These are phyloP conservation scores for Rhizoctonia solani DNA, from an alignment of 1,284 basidiomycete genomes.

Conservation along the genomic window DNA sequence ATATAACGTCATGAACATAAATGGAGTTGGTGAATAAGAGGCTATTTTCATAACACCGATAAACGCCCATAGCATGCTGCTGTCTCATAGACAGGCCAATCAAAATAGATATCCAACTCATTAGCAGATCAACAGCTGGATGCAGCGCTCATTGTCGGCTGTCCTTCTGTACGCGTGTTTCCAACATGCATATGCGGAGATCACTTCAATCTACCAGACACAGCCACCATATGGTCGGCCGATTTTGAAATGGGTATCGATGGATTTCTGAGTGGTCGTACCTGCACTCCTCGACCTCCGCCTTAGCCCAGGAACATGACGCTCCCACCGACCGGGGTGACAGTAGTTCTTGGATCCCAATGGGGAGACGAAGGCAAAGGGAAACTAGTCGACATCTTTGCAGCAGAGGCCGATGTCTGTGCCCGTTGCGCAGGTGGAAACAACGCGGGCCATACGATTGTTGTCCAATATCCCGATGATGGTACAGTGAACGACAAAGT, in stretches of 20 bases:
- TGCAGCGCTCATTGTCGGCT: neutral
- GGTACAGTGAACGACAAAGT: slow-evolving; percentile 43
- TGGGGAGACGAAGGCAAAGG: slow-evolving; percentile 98
- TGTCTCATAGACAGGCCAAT: neutral
- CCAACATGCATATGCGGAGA: neutral
- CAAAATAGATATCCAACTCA: neutral
- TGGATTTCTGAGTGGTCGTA: neutral
- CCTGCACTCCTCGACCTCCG: neutral
- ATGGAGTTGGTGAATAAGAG: too few species aligned
- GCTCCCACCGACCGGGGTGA: slow-evolving; percentile 48
- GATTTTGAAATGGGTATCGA: slow-evolving; percentile 26
- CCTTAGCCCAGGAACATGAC: neutral
- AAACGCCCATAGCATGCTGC: neutral
- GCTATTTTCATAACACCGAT: neutral
- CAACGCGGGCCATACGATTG: slow-evolving; percentile 98
- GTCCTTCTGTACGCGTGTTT: too few species aligned
- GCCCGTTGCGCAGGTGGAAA: slow-evolving; percentile 97
- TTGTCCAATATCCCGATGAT: slow-evolving; percentile 74
- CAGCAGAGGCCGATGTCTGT: slow-evolving; percentile 88
- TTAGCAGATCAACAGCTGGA: neutral
- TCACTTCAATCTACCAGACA: neutral
- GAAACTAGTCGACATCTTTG: slow-evolving; percentile 91
- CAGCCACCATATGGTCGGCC: slow-evolving; percentile 4
- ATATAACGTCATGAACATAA: too few species aligned
- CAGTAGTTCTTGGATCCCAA: slow-evolving; percentile 83